Evolutionary conservation across 1,284 basidiomycete species (phyloP).

Genomic region (Mycosarcoma mackinlayi): DNA sequence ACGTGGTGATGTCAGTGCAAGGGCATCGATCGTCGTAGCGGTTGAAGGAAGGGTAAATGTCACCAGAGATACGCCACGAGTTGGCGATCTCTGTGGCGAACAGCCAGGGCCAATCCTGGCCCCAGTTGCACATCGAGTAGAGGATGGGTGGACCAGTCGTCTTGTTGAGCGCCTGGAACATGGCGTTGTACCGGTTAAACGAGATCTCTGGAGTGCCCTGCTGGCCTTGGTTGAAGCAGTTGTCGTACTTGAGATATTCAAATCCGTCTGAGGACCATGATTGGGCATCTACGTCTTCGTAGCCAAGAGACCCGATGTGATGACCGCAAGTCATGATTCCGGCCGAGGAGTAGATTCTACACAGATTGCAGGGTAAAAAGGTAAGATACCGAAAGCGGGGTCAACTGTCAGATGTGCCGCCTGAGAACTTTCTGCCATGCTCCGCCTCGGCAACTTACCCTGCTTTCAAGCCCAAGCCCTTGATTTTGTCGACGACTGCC

Average conservation of each 20-base stretch:
- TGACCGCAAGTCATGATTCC: conserved; percentile 68
- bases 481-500: conserved; percentile 70
- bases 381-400: too few species aligned
- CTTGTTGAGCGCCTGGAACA: conserved; percentile 72
- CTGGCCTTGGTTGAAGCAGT: conserved; percentile 69
- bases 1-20: conserved; percentile 25
- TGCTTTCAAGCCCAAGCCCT: conserved; percentile 71
- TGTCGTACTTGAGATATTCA: conserved; percentile 68
- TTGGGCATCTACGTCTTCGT: conserved; percentile 72
- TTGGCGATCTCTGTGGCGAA: conserved; percentile 70
- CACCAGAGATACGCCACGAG: conserved; percentile 70
- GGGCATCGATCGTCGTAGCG: conserved; percentile 31
- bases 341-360: conserved; percentile 71
- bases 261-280: conserved; percentile 18
- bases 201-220: conserved; percentile 29
- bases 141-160: conserved; percentile 68
- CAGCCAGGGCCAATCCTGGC: conserved; percentile 41
- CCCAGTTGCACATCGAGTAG: conserved; percentile 40
- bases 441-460: conserved; percentile 49
- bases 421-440: too few species aligned
- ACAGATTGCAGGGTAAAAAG: not conserved
- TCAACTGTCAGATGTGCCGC: not conserved
- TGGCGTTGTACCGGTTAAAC: conserved; percentile 69
- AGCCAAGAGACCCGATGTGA: conserved; percentile 71
- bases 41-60: conserved; percentile 34